These are phyloP conservation scores for Plasmodium reichenowi DNA, from an alignment of 169 alveolate genomes.

Conservation along the genomic window DNA sequence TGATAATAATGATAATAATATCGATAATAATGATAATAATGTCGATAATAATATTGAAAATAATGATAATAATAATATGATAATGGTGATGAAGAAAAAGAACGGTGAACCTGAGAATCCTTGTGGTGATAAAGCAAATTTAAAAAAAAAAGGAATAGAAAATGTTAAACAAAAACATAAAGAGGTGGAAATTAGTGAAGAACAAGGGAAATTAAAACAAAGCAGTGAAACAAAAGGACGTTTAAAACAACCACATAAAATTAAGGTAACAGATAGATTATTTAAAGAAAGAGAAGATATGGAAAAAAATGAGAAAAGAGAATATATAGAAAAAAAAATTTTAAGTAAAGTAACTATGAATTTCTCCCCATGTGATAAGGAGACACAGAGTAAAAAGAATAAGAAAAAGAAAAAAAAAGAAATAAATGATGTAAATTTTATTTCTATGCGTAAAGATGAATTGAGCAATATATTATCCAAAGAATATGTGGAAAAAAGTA, in stretches of 20 bases:
- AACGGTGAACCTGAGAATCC: no score
- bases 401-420: background rate
- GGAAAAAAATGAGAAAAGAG: constrained; percentile 8
- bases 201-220: background rate
- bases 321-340: constrained; percentile 4
- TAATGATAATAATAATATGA: no score
- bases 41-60: no score
- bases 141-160: background rate
- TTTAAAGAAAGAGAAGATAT: constrained; percentile 20
- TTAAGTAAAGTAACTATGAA: constrained; percentile 5
- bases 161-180: background rate
- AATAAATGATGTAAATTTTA: background rate
- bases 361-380: background rate
- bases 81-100: no score
- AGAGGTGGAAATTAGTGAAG: background rate
- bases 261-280: constrained; percentile 38
- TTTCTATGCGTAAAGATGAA: no score
- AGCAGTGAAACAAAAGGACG: constrained; percentile 1
- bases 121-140: no score
- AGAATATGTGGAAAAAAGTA: no score
- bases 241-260: constrained; percentile 3
- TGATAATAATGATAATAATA: no score
- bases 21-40: no score
- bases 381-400: background rate
- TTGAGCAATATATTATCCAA: no score